phyloP scores from a whole-genome alignment of 345 rosid species.

The Fremontodendron californicum region DNA sequence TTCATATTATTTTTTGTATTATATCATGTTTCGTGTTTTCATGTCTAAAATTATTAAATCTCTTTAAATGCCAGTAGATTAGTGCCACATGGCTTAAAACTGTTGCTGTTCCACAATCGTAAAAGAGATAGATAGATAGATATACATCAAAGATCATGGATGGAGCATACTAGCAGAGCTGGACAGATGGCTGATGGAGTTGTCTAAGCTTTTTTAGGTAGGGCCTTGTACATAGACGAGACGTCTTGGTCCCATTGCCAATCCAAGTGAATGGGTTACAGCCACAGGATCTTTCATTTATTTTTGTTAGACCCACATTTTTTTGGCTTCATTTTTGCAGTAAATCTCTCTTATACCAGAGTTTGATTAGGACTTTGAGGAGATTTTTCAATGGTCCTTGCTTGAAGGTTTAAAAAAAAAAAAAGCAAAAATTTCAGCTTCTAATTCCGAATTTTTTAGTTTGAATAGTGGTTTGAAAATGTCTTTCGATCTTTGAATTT shows the following conservation, averaged over 20 bases:
- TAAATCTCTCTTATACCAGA: neutral
- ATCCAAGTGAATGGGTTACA: conserved; percentile 11
- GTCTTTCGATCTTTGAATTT: neutral
- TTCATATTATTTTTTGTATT: too few species aligned
- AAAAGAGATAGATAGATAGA: neutral
- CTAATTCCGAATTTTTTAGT: neutral
- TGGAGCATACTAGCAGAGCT: neutral
- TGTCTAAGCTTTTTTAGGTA: neutral
- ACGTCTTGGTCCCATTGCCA: neutral
- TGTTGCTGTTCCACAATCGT: neutral
- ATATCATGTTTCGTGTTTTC: too few species aligned
- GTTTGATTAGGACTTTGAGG: neutral
- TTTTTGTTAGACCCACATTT: neutral
- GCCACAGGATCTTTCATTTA: conserved; percentile 8
- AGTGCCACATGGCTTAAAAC: neutral
- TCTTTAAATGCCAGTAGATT: conserved; percentile 3
- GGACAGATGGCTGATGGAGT: neutral
- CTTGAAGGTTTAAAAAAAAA: neutral
- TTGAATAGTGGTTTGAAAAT: neutral
- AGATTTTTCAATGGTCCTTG: neutral
- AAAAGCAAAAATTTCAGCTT: neutral
- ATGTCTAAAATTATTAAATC: neutral
- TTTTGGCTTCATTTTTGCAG: neutral
- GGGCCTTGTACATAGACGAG: neutral
- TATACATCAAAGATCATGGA: neutral